Evolutionary conservation across 164 flowering plant genomes (phyloP).

Genomic region (Dillenia suffruticosa): DNA sequence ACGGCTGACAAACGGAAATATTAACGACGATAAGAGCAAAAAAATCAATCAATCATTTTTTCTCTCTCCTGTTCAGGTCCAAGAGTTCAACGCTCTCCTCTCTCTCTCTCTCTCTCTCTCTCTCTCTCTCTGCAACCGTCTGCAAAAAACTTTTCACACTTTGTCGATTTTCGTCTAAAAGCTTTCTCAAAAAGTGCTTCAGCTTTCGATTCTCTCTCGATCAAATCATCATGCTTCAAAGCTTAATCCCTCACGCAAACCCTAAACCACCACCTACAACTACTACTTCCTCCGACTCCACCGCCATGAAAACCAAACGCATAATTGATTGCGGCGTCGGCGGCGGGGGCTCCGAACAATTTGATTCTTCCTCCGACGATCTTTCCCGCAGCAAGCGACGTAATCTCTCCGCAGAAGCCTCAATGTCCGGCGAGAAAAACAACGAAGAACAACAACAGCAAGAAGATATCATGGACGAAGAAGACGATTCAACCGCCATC

Average conservation of each 20-base stretch:
- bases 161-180: conserved; percentile 1
- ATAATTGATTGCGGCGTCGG: conserved; percentile 8
- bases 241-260: conserved; percentile 27
- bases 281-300: conserved; percentile 2
- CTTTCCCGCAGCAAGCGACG: conserved; percentile 14
- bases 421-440: conserved; percentile 10
- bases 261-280: conserved; percentile 3
- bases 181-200: background rate
- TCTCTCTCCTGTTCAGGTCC: too few species aligned
- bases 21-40: conserved; percentile 1
- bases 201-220: conserved; percentile 1
- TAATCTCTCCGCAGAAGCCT: conserved; percentile 6
- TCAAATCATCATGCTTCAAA: conserved; percentile 32
- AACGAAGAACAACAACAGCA: conserved; percentile 4
- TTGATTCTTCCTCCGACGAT: conserved; percentile 9
- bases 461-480: background rate
- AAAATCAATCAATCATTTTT: background rate
- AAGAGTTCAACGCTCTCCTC: too few species aligned
- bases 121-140: background rate
- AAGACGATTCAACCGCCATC: background rate
- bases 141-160: background rate
- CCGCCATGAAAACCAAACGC: conserved; percentile 43
- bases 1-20: background rate
- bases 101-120: background rate
- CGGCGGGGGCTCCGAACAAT: conserved; percentile 10